A percentile compares a stretch with the other conserved stretches of the same genome.
phyloP scores from a whole-genome alignment of 345 rosid genomes.

The Hypericum perforatum region DNA sequence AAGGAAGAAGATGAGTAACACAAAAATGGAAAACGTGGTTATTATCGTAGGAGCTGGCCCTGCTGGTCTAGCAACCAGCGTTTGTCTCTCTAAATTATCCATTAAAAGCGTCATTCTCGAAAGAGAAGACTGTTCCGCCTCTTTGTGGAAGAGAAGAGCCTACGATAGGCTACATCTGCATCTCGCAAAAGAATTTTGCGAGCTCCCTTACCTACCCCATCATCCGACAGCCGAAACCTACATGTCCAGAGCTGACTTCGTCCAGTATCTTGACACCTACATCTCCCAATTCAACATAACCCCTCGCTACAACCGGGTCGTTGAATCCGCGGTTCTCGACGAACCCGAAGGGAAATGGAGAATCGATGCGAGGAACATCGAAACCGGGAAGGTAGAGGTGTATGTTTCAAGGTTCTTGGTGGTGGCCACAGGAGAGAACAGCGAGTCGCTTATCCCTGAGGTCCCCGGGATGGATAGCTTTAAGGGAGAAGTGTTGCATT shows the following conservation, averaged over 20 bases:
- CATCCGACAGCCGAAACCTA: background rate
- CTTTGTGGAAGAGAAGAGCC: conserved; percentile 15
- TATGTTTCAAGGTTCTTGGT: conserved; percentile 13
- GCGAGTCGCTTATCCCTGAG: conserved; percentile 12
- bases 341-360: conserved; percentile 4
- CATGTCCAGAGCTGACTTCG: conserved; percentile 8
- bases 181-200: conserved; percentile 15
- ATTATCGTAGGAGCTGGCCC: conserved; percentile 18
- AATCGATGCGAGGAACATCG: background rate
- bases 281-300: conserved; percentile 5
- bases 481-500: conserved; percentile 9
- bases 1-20: too few species aligned
- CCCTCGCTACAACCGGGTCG: conserved; percentile 7
- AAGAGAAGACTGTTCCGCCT: conserved; percentile 15
- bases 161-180: conserved; percentile 18
- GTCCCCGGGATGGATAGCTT: conserved; percentile 15
- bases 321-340: conserved; percentile 8
- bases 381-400: background rate
- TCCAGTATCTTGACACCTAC: conserved; percentile 15
- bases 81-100: conserved; percentile 8
- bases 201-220: conserved; percentile 16
- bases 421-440: conserved; percentile 23
- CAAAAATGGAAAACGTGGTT: background rate
- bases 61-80: conserved; percentile 16
- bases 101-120: conserved; percentile 13